Evolutionary conservation across 2,329 filamentous ascomycete genomes (phyloP), one percentile per base, ranked within the genome.

Genomic region (Knufia fluminis): DNA sequence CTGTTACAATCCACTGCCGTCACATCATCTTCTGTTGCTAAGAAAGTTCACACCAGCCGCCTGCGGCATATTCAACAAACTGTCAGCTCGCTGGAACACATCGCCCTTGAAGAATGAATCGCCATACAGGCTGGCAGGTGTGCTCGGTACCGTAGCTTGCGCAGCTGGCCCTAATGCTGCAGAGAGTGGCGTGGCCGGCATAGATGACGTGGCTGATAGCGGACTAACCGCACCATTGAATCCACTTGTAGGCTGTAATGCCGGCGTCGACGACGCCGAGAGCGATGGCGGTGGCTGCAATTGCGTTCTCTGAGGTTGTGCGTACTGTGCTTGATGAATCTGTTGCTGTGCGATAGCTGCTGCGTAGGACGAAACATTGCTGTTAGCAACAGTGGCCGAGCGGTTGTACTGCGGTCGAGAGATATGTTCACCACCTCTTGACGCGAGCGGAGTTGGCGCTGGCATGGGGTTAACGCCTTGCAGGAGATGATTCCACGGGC

Each of bases 151-250:
- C 0, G 88, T 96, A 1, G 90, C 89, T 66, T 94, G 89, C 48
- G 89, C 86, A 17, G 90, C 90, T 4, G 90, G 88, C 0, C 90
- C 91, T 3, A 96, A 74, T 1, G 90, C 90, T 14, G 89, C 90
- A 59, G 86, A 92, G 54, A 95, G 77, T 6, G 91, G 90, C 1
- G 90, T 96, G 60, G 92, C 88, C 7, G 90, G 89, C 32, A 89
- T 69, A 9, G 77, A 73, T 8, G 76, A 70, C 19, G 74, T 72
- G 41, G 76, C 10, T 71, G 75, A 44, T 62, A 68, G 19, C 56
- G 66, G 53, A 54, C 60, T 52, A 17, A 46, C 35, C 10, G 26
- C 26, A 12, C 51, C 50, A 26, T 52, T 53, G 31, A 52, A 9
- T 33, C 10, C 23, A 32, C 20, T 22, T 16, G 46, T 35, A 28